Conservation (phyloP, 768 basidiomycete species). For the Suillus placidus region DNA sequence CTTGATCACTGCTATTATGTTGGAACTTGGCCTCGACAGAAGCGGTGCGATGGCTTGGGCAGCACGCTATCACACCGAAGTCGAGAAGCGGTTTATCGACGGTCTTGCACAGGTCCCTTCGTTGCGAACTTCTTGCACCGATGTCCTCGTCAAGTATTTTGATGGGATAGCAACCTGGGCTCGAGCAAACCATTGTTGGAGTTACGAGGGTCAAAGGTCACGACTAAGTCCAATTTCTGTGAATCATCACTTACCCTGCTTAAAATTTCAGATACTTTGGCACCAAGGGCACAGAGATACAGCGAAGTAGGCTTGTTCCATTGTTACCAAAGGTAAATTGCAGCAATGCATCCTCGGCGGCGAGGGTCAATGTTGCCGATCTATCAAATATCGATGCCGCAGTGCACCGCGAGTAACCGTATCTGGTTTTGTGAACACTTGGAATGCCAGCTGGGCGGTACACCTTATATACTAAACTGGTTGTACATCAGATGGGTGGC, state of each 20-base stretch:
- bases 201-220: constrained; percentile 31
- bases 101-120: constrained; percentile 28
- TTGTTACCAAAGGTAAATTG: constrained; percentile 3
- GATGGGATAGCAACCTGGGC: constrained; percentile 30
- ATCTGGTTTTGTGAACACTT: too few species aligned
- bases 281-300: constrained; percentile 23
- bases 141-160: constrained; percentile 29
- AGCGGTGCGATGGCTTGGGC: constrained; percentile 33
- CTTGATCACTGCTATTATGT: constrained; percentile 38
- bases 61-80: constrained; percentile 15
- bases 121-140: constrained; percentile 25
- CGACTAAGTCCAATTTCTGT: background rate
- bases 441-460: too few species aligned
- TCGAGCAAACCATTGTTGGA: constrained; percentile 30
- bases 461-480: too few species aligned
- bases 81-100: constrained; percentile 22
- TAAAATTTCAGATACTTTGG: constrained; percentile 32
- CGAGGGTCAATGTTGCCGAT: background rate
- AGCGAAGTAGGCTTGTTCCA: constrained; percentile 19
- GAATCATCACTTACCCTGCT: background rate
- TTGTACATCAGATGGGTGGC: too few species aligned
- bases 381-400: background rate
- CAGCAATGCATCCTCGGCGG: background rate
- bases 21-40: constrained; percentile 24
- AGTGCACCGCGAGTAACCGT: background rate